phyloP scores from a whole-genome alignment of 2,329 filamentous ascomycete genomes.

The Colletotrichum coccodes region DNA sequence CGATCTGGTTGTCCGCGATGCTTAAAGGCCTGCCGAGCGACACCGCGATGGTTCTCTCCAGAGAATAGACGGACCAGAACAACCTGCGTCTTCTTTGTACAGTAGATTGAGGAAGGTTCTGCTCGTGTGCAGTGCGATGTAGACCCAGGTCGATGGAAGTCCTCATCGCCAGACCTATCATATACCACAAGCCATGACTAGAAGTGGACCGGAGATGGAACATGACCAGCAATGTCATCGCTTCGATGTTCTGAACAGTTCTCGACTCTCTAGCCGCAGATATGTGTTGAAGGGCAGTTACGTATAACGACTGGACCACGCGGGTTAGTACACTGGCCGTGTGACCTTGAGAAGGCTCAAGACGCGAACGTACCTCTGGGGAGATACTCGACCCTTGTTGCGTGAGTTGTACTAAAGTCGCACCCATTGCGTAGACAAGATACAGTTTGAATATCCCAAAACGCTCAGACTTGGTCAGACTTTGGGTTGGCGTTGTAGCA shows the following conservation, averaged over 20 bases:
- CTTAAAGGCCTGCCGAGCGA: slow-evolving; percentile 61
- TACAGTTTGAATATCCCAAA: slow-evolving; percentile 62
- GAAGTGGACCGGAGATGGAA: slow-evolving; percentile 62
- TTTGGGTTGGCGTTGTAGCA: slow-evolving; percentile 45
- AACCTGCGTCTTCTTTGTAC: slow-evolving; percentile 49
- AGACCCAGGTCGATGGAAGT: slow-evolving; percentile 62
- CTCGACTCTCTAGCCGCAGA: slow-evolving; percentile 58
- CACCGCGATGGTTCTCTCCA: slow-evolving; percentile 60
- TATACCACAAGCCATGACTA: slow-evolving; percentile 63
- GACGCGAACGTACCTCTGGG: slow-evolving; percentile 48
- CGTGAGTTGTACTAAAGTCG: slow-evolving; percentile 57
- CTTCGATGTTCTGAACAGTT: slow-evolving; percentile 61
- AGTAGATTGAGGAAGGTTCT: background rate
- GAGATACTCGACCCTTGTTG: slow-evolving; percentile 48
- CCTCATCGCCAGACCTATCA: slow-evolving; percentile 63
- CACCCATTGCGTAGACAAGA: slow-evolving; percentile 62
- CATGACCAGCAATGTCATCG: slow-evolving; percentile 60
- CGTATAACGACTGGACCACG: slow-evolving; percentile 55
- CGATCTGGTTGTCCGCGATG: slow-evolving; percentile 61
- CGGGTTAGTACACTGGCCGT: background rate
- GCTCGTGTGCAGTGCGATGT: slow-evolving; percentile 57
- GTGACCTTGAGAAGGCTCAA: no score
- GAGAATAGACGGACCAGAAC: slow-evolving; percentile 63
- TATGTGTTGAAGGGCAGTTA: slow-evolving; percentile 58
- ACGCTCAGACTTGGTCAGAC: slow-evolving; percentile 37